phyloP scores from a whole-genome alignment of 2,329 filamentous ascomycete species.

The Thielaviopsis musarum region DNA sequence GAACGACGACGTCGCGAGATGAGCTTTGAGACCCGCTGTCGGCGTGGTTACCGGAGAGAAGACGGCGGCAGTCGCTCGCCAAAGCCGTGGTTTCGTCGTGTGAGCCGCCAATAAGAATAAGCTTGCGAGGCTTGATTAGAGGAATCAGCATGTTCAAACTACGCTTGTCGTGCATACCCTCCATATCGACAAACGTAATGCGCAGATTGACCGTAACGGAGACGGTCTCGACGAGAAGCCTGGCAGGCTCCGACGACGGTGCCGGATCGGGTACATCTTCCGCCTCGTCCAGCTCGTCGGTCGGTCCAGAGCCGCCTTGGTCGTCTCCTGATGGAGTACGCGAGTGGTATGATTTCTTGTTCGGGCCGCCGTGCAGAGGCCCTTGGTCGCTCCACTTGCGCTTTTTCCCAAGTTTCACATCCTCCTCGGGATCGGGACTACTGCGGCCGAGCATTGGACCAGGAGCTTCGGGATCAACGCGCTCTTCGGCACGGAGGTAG shows the following conservation, averaged over 20 bases:
- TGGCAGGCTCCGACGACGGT: conserved; percentile 45
- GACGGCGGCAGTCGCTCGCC: conserved; percentile 61
- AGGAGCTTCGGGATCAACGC: conserved; percentile 46
- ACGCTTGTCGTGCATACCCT: conserved; percentile 81
- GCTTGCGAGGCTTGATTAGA: conserved; percentile 80
- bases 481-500: conserved; percentile 81
- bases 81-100: conserved; percentile 61
- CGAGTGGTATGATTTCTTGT: conserved; percentile 41
- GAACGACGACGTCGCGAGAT: conserved; percentile 49
- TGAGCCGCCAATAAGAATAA: conserved; percentile 78
- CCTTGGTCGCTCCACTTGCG: conserved; percentile 64
- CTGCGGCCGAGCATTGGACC: conserved; percentile 1
- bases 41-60: conserved; percentile 34
- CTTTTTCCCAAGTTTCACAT: conserved; percentile 70
- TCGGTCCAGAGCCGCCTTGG: conserved; percentile 21
- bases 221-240: conserved; percentile 48
- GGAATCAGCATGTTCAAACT: conserved; percentile 91
- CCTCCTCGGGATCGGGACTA: conserved; percentile 33
- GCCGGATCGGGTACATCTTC: conserved; percentile 35
- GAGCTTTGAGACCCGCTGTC: conserved; percentile 14
- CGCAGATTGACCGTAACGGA: conserved; percentile 53
- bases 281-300: conserved; percentile 41
- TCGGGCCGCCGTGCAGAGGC: conserved; percentile 21
- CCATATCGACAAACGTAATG: conserved; percentile 81
- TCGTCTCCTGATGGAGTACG: conserved; percentile 28